These are phyloP conservation scores for Aegilops longissima DNA, from an alignment of 176 grass and related monocot genomes.

Conservation along the genomic window DNA sequence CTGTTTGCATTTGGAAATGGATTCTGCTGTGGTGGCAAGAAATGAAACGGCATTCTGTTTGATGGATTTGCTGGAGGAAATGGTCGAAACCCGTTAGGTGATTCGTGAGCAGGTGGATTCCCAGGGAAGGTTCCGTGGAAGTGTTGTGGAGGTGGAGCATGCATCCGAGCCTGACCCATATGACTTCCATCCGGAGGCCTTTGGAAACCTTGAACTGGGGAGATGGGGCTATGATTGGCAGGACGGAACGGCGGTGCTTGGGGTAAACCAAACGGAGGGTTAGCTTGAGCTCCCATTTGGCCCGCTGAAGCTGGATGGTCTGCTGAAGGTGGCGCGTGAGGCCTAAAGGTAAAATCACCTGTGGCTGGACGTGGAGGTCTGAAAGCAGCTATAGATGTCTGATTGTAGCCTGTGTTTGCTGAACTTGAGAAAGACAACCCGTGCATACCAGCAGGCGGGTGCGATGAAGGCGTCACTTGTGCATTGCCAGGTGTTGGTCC, in stretches of 20 bases:
- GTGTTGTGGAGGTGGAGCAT: constrained; percentile 40
- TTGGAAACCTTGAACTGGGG: constrained; percentile 47
- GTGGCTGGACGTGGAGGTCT: constrained; percentile 53
- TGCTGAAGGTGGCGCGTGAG: constrained; percentile 16
- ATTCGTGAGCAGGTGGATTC: constrained; percentile 31
- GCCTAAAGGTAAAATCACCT: constrained; percentile 81
- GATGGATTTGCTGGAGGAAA: constrained; percentile 36
- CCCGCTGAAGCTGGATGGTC: background rate
- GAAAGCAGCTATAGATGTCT: constrained; percentile 20
- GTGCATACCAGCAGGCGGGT: constrained; percentile 20
- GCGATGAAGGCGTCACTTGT: constrained; percentile 31
- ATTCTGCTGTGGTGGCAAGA: constrained; percentile 35
- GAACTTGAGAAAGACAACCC: constrained; percentile 28
- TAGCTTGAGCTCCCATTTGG: constrained; percentile 32
- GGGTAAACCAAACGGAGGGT: constrained; percentile 23
- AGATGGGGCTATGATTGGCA: constrained; percentile 34
- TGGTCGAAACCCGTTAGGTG: constrained; percentile 28
- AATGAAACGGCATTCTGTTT: constrained; percentile 33
- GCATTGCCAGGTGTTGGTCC: constrained; percentile 26
- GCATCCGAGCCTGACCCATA: constrained; percentile 27
- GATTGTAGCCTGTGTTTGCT: constrained; percentile 16
- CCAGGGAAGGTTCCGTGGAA: constrained; percentile 31
- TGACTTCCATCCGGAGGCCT: constrained; percentile 37
- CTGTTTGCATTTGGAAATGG: constrained; percentile 25
- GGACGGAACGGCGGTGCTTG: constrained; percentile 44